phyloP scores from a whole-genome alignment of 345 rosid species.

The Hypericum androsaemum region DNA sequence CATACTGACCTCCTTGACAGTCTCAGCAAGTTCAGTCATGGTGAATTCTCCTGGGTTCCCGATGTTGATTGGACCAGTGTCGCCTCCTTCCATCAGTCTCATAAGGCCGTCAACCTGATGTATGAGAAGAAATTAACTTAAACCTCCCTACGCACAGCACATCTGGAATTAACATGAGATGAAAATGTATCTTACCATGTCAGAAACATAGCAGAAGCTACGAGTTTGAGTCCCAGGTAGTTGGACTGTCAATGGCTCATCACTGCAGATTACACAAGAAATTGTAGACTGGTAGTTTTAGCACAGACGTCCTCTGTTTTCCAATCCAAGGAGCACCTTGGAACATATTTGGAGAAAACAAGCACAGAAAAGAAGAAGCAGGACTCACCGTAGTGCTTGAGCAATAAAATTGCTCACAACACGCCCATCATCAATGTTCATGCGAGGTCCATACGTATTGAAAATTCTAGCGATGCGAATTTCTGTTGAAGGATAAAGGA shows the following conservation, averaged over 20 bases:
- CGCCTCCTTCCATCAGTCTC: conserved; percentile 88
- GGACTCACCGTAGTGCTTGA: conserved; percentile 82
- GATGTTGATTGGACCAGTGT: conserved; percentile 94
- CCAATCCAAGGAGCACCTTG: background rate
- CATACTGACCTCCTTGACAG: conserved; percentile 64
- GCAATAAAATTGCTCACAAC: conserved; percentile 99
- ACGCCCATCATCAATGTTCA: conserved; percentile 99
- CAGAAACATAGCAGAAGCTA: conserved; percentile 93
- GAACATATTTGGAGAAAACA: background rate
- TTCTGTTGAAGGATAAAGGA: conserved; percentile 30
- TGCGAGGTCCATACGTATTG: conserved; percentile 95
- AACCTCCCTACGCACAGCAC: background rate
- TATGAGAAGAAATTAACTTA: background rate
- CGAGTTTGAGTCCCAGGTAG: conserved; percentile 95
- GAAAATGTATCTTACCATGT: conserved; percentile 45
- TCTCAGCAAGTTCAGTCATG: conserved; percentile 84
- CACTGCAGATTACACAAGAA: conserved; percentile 31
- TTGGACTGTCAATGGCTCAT: conserved; percentile 88
- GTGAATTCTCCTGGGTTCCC: conserved; percentile 99
- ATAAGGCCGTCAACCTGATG: conserved; percentile 82
- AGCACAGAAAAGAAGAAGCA: background rate
- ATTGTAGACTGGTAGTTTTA: background rate
- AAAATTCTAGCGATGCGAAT: conserved; percentile 98
- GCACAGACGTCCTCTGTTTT: background rate
- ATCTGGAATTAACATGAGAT: too few relatives aligned